Base-by-base conservation (phyloP, 305 asterid species). In the Solanum hybrid region DNA sequence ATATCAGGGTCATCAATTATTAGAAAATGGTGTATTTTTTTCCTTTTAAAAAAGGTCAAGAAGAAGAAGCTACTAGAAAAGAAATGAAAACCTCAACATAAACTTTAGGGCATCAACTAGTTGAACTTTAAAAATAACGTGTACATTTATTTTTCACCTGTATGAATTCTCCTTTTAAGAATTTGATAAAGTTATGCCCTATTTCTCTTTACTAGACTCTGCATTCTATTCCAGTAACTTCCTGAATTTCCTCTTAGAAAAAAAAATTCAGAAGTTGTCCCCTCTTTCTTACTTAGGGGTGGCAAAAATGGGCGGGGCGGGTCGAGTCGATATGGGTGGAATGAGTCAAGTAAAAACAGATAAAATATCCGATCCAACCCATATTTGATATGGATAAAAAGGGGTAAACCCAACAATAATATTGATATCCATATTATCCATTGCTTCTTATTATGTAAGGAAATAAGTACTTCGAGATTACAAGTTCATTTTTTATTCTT, bases 1-100 rank as follows among this genome's bases (percentile, higher is more conserved):
- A 86, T 76, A 91, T 91, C 79, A 90, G 85, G 66, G 66, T 66
- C 66, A 81, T 76, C 38, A 17, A 51, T 60, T 60, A 69, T 85
- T 69, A 87, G 35, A 84, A 84, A 66, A 86, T 79, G 86, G 86
- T 16, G 24, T 26, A 6, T 76, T 42, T 80, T 37, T 81, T 5
- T 6, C 87, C 17, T 81, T 27, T 26, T 14, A 80, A 26, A 40
- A 16, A 81, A 40, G 69, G 36, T 40, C 71, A 81, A 40, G 69
- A 46, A 46, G 72, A 82, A 37, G 85, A 37, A 35, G 85, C 51
- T 79, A 79, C 22, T 82, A 82, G 87, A 82, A 26, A 46, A 34
- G 29, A 46, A 82, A 82, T 46, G 87, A 20, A 42, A 46, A 82
- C 40, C 40, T 82, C 87, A 82, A 29, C 87, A 46, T 36, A 82